These are phyloP conservation scores for Hawksworthiomyces lignivorus DNA, from an alignment of 2,329 filamentous ascomycete species.

Conservation along the genomic window DNA sequence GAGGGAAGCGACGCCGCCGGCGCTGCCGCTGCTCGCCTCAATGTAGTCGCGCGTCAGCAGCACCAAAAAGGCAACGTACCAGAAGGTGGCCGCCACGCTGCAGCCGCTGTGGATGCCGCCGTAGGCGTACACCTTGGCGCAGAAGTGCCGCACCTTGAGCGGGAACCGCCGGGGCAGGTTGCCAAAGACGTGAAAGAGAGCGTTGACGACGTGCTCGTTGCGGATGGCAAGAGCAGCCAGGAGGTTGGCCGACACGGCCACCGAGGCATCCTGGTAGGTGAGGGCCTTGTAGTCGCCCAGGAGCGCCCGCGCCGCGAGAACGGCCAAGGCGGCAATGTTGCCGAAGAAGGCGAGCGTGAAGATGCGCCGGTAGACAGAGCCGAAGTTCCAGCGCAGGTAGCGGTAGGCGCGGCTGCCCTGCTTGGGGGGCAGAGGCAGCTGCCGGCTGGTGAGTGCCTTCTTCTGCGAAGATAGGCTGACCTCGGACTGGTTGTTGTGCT, in stretches of 20 bases:
- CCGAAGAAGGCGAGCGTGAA: conserved; percentile 32
- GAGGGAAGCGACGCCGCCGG: background rate
- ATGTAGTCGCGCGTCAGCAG: conserved; percentile 24
- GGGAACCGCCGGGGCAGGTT: conserved; percentile 22
- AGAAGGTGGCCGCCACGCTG: conserved; percentile 38
- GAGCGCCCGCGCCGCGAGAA: conserved; percentile 11
- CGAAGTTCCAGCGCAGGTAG: conserved; percentile 21
- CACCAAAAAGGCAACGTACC: conserved; percentile 33
- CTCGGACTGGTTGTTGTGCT: background rate
- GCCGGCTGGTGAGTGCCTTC: no score
- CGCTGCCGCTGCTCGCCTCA: background rate
- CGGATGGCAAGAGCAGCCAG: conserved; percentile 38
- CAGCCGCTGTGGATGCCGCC: conserved; percentile 48
- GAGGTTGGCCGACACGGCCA: conserved; percentile 31
- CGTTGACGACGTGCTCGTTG: conserved; percentile 46
- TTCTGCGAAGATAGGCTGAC: no score
- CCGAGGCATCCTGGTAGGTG: conserved; percentile 16
- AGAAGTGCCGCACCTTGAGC: conserved; percentile 35
- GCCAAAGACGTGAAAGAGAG: conserved; percentile 36
- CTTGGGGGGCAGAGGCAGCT: background rate
- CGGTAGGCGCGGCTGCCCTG: background rate
- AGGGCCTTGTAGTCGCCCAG: conserved; percentile 5
- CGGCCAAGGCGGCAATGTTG: conserved; percentile 24
- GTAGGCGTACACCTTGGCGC: conserved; percentile 45
- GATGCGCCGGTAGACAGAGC: conserved; percentile 31